Evolutionary conservation across 306 rosid species (phyloP), one percentile per base, ranked within the genome.

Genomic region (Trifolium fragiferum): DNA sequence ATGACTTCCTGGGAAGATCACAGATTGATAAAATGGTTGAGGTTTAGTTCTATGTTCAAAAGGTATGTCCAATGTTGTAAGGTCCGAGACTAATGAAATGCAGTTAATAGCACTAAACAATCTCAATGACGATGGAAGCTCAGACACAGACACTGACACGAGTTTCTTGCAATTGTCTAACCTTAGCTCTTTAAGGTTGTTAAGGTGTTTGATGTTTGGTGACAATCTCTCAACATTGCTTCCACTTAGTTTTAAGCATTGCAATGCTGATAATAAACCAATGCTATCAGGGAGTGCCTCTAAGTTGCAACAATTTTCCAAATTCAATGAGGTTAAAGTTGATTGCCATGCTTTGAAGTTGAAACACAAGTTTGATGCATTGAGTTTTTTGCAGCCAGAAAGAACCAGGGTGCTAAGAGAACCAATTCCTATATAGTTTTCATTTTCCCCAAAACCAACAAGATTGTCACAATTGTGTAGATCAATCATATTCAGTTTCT

Each of bases 211-310:
- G 5, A 75, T 65, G 11, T 55, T 59, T 73, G 59, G 12, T 10
- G 77, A 35, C 69, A 73, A 32, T 4, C 59, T 59, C 20, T 43
- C 59, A 44, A 73, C 35, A 30, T 32, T 73, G 9, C 77, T 73
- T 32, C 77, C 27, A 4, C 43, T 30, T 32, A 60, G 66, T n/a
- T 1, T 30, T 60, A 60, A 27, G 43, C 41, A 8, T 32, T 60
- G 21, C 40, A 60, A 30, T 15, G 20, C 30, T 60, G 43, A 60
- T 30, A 60, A 15, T 27, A 27, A 60, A 32, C 20, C 66, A 60
- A 60, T 60, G 66, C 10, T 60, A 16, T 60, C 66, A 15, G 20
- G 66, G 3, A 60, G 66, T n/a, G 66, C 19, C 18, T 60, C 21
- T 60, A 32, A 60, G 20, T 59, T 59, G 65, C 65, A 27, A 59